Conservation (phyloP, 1,284 basidiomycete genomes). For the Ceratobasidium theobromae region DNA sequence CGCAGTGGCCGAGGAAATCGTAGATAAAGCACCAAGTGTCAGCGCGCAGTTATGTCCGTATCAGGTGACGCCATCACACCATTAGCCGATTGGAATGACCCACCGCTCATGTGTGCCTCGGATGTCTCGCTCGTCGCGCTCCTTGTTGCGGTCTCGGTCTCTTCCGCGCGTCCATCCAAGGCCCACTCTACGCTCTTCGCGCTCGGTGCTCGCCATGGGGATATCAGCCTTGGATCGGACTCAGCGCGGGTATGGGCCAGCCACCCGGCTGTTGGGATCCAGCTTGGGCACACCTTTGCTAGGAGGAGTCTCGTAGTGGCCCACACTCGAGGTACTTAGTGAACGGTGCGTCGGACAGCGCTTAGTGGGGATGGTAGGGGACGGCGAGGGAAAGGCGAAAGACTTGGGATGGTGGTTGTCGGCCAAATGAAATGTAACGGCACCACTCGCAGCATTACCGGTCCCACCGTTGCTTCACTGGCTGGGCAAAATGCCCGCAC, state of each 20-base stretch:
- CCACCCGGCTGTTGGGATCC: no score
- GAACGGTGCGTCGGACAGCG: conserved; percentile 11
- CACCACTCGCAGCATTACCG: background rate
- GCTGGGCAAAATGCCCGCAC: no score
- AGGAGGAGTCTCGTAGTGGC: background rate
- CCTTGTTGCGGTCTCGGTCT: background rate
- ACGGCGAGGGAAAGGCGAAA: background rate
- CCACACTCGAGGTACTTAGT: conserved; percentile 12
- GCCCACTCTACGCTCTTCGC: background rate
- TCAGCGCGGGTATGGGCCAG: background rate
- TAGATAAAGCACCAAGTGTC: background rate
- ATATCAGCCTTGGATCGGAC: conserved; percentile 1
- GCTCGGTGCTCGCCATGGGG: conserved; percentile 15
- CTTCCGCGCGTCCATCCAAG: background rate
- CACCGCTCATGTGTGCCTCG: background rate
- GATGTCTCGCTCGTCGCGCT: background rate
- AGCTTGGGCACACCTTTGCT: conserved; percentile 1
- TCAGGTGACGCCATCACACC: background rate
- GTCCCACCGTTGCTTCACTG: background rate
- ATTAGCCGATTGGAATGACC: background rate
- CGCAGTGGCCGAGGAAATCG: background rate
- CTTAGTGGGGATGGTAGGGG: background rate
- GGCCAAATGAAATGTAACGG: background rate
- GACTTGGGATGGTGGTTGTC: background rate
- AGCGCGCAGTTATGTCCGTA: background rate